Evolutionary conservation across 1,284 basidiomycete genomes (phyloP), one percentile per base, ranked within the genome.

Genomic region (Irpex rosettiformis): DNA sequence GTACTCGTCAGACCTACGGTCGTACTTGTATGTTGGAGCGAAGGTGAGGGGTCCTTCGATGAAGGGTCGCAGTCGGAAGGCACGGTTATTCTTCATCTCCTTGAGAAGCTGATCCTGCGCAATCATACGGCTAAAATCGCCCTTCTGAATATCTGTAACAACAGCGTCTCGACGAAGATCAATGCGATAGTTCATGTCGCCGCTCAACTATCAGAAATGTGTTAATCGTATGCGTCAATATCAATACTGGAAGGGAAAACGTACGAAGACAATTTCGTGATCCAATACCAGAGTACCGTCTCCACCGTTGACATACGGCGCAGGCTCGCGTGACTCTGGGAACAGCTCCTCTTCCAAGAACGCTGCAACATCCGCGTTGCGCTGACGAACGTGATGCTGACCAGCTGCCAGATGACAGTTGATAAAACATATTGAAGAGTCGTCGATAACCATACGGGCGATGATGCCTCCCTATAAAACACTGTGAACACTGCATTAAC

Each of bases 391-490:
- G 52, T 92, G 88, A 61, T 84, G 82, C 69, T 97, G 95, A 1
- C 96, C 96, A 2, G 96, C 96, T 3, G 96, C 96, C 54, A 99
- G 80, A 77, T 99, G 96, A 65, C 93, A 94, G 73, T 99, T 99
- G 76, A 98, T 85, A 68, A 98, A 91, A 70, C 94, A 98, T 25
- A 98, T 73, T 0, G 93, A 95, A 1, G 93, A 90, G 74, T 98
- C 94, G 64, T 95, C 93, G 37, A 98, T 77, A 7, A 94, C 84
- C 60, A 98, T 83, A n/a, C 96, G 85, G 1, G 93, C 82, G 16
- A 97, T 84, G 59, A 98, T 95, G 0, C 91, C 95, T 13, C 96
- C 96, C 89, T 94, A 55, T 21, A 22, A n/a, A 13, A 24, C 21
- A 5, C 5, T 16, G 13, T 16, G 11, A 51, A n/a, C 10, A 16